Evolutionary conservation across 2,329 filamentous ascomycete species (phyloP).

Genomic region (Botrytis pseudocinerea): DNA sequence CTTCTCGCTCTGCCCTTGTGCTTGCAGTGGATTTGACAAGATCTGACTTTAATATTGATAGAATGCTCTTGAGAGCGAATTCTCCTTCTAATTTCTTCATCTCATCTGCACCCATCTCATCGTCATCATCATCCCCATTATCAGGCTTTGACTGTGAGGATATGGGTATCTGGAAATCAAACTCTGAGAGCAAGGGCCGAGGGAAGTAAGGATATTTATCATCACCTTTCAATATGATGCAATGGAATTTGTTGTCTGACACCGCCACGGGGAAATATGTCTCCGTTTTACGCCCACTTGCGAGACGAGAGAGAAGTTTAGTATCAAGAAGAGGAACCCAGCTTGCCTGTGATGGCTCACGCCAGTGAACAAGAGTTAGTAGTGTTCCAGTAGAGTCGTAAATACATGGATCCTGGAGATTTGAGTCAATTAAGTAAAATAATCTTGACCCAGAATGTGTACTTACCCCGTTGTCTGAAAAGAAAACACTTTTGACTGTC

Average conservation of each 20-base stretch:
- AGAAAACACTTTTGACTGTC: slow-evolving; percentile 81
- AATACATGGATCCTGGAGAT: slow-evolving; percentile 78
- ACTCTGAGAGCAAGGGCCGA: slow-evolving; percentile 84
- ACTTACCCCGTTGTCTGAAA: slow-evolving; percentile 83
- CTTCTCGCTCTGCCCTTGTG: slow-evolving; percentile 62
- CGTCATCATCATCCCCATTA: slow-evolving; percentile 39
- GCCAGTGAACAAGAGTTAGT: slow-evolving; percentile 87
- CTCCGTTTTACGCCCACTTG: slow-evolving; percentile 82
- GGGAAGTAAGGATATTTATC: slow-evolving; percentile 94
- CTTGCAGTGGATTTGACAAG: slow-evolving; percentile 67
- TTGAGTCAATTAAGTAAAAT: slow-evolving; percentile 18
- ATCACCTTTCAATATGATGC: slow-evolving; percentile 96
- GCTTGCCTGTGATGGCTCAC: slow-evolving; percentile 75
- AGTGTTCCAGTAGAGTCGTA: slow-evolving; percentile 92
- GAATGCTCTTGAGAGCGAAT: slow-evolving; percentile 73
- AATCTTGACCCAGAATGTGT: background rate
- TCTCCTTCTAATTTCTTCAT: slow-evolving; percentile 72
- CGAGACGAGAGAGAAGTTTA: slow-evolving; percentile 75
- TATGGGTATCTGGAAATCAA: slow-evolving; percentile 85
- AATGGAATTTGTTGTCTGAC: slow-evolving; percentile 89
- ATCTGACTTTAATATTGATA: slow-evolving; percentile 74
- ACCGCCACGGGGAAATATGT: slow-evolving; percentile 95
- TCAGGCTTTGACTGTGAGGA: slow-evolving; percentile 53
- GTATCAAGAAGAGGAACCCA: slow-evolving; percentile 96
- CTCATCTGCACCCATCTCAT: slow-evolving; percentile 49